These are phyloP conservation scores for Glycine latifolia DNA, from an alignment of 306 rosid genomes.

Conservation along the genomic window DNA sequence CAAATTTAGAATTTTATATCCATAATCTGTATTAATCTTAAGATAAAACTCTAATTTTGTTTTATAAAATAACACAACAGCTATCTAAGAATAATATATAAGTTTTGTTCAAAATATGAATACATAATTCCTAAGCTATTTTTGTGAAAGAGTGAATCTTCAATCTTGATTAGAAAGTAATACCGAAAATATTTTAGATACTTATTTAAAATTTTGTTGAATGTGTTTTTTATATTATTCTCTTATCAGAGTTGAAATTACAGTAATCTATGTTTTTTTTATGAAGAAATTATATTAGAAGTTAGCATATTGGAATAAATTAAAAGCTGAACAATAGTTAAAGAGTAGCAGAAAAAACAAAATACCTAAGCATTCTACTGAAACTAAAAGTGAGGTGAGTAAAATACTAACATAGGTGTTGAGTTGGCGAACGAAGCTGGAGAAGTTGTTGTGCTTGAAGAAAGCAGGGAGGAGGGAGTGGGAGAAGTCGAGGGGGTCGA, in stretches of 20 bases:
- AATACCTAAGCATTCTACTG: too few species aligned
- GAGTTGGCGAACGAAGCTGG: conserved; percentile 96
- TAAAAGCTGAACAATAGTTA: too few species aligned
- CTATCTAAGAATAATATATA: not conserved
- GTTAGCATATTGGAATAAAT: not conserved
- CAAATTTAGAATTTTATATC: not conserved
- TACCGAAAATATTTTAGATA: too few species aligned
- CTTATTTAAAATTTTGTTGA: not conserved
- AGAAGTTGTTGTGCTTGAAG: conserved; percentile 96
- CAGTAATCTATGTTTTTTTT: not conserved
- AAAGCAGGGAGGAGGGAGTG: conserved; percentile 73
- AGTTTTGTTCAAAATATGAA: not conserved
- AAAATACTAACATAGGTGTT: conserved; percentile 72
- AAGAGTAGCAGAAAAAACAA: not conserved
- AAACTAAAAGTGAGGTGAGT: not conserved
- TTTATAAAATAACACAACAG: not conserved
- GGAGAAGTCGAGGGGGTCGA: conserved; percentile 77
- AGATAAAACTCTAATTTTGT: not conserved
- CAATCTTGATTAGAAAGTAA: too few species aligned
- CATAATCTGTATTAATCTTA: not conserved
- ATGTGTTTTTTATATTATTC: too few species aligned
- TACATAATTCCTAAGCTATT: not conserved
- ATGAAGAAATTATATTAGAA: not conserved
- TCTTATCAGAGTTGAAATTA: not conserved
- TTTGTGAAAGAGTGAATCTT: not conserved